Base-by-base conservation (phyloP, 768 basidiomycete species). In the Termitomyces sp. region DNA sequence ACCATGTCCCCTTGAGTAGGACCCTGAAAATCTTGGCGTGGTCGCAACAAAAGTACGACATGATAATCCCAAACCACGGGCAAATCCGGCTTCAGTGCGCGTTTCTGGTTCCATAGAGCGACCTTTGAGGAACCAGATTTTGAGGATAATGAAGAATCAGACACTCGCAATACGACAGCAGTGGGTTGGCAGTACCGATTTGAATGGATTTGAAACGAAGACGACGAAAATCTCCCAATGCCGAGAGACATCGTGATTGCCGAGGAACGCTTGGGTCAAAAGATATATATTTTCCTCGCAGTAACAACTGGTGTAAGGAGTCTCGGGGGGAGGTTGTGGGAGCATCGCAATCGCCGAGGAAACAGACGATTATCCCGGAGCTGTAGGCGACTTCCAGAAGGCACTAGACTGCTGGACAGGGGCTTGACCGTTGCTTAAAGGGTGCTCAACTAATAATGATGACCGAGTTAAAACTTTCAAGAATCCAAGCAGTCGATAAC, bases 241-340 rank as follows among this genome's bases (percentile, higher is more conserved):
- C 4, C 62, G 61, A 10, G 58, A 58, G 35, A 74, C 63, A 1
- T 60, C 61, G 14, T 66, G 56, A 53, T 67, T 59, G 30, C 64
- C 52, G 11, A 69, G 58, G 61, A 88, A 80, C 4, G 61, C 67
- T 45, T 77, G 68, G 14, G 73, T 76, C 1, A 90, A 75, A 41
- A 84, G 69, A 59, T 87, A 89, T 34, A 88, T 70, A 65, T 89
- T 89, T 67, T 89, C 88, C 73, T 90, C 88, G 69, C 86, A 89
- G 57, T 82, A 89, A 62, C 72, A 79, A 3, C 72, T 72, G 1
- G 86, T 88, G 68, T 88, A 88, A 28, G 72, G 57, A 57, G 67
- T 67, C 54, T 73, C 63, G 11, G 79, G 78, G n/a, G 78, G 54
- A 14, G 61, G 39, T 44, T 63, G 42, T 41, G 73, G 74, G 27